Conservation (phyloP, 805 yeast genomes). For the Kuraishia molischiana region DNA sequence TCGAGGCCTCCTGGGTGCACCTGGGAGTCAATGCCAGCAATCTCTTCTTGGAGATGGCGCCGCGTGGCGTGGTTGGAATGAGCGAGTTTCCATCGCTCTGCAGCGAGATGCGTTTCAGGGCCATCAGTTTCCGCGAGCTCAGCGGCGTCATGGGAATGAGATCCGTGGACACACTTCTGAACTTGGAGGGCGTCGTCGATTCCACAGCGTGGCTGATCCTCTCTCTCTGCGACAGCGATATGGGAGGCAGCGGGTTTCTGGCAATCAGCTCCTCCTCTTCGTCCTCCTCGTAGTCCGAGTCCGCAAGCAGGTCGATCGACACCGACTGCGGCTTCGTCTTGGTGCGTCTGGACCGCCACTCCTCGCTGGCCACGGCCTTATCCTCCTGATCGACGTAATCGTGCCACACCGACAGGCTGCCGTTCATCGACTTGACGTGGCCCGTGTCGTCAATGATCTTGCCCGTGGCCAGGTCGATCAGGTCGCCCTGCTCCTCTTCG, state of each 20-base stretch:
- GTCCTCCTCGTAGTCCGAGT: neutral
- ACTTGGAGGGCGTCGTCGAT: neutral
- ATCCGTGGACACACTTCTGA: neutral
- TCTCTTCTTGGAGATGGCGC: too few species aligned
- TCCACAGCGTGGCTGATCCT: neutral
- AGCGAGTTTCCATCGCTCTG: neutral
- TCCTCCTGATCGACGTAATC: neutral
- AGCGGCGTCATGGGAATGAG: neutral
- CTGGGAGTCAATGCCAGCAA: too few species aligned
- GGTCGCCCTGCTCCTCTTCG: constrained; percentile 41
- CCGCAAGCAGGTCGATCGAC: neutral
- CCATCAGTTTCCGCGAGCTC: neutral
- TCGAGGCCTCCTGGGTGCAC: too few species aligned
- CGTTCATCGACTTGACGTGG: constrained; percentile 2
- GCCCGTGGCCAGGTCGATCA: constrained; percentile 3
- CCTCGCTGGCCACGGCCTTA: neutral
- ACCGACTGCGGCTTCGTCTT: neutral
- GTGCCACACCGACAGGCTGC: neutral
- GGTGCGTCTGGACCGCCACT: neutral
- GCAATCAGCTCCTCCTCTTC: neutral
- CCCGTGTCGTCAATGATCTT: constrained; percentile 4
- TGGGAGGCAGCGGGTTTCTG: neutral
- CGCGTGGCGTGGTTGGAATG: neutral
- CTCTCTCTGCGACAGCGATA: neutral
- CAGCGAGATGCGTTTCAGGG: neutral